Conservation (phyloP, 1,284 basidiomycete species). For the Lignosus rhinocerotis region DNA sequence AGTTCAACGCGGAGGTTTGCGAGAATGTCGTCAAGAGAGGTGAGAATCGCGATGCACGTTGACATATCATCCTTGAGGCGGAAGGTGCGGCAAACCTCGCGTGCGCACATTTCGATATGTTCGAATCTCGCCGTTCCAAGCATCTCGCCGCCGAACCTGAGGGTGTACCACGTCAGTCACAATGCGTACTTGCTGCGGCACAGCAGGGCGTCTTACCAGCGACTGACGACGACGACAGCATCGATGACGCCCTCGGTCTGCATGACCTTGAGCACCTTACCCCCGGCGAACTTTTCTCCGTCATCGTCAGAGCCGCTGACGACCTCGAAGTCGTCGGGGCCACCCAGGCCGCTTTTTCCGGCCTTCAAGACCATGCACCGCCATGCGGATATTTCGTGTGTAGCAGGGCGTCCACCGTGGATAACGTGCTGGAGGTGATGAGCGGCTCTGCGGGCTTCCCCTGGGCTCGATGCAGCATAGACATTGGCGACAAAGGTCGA, state of each 20-base stretch:
- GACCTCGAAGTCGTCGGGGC: conserved; percentile 73
- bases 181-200: background rate
- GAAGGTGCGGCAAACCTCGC: conserved; percentile 71
- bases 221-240: conserved; percentile 71
- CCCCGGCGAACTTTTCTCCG: conserved; percentile 70
- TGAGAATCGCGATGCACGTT: conserved; percentile 57
- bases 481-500: conserved; percentile 67
- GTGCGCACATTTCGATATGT: conserved; percentile 75
- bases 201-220: conserved; percentile 52
- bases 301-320: conserved; percentile 65
- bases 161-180: background rate
- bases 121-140: conserved; percentile 70
- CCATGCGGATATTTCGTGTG: conserved; percentile 74
- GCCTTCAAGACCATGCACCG: conserved; percentile 72
- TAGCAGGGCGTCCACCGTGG: conserved; percentile 55
- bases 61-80: conserved; percentile 64
- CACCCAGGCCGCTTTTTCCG: conserved; percentile 66
- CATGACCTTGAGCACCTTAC: conserved; percentile 67
- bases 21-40: conserved; percentile 62
- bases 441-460: conserved; percentile 47
- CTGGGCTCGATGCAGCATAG: conserved; percentile 50
- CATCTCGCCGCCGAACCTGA: conserved; percentile 79
- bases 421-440: conserved; percentile 53
- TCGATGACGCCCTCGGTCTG: conserved; percentile 59
- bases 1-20: conserved; percentile 54